A percentile compares a stretch with the other conserved stretches of the same genome.
Conservation (phyloP, 345 rosid species). For the Euphorbia peplus region DNA sequence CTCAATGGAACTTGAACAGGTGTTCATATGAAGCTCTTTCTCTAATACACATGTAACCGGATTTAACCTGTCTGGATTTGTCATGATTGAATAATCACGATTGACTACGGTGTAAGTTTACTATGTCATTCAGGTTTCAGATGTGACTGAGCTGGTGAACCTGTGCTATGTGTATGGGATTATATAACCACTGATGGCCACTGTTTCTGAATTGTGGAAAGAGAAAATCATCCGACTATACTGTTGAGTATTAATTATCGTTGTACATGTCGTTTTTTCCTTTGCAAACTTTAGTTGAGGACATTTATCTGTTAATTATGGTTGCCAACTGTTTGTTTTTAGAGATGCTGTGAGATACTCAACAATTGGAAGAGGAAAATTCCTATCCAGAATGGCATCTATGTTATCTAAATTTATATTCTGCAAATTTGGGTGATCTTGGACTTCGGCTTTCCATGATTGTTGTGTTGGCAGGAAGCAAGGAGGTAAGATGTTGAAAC, state of each 20-base stretch:
- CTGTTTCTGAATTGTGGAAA: neutral
- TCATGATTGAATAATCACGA: neutral
- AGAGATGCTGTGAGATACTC: neutral
- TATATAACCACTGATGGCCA: too few species aligned
- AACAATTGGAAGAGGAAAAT: neutral
- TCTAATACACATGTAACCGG: neutral
- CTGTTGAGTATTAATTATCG: neutral
- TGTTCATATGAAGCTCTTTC: slow-evolving; percentile 6
- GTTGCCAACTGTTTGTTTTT: neutral
- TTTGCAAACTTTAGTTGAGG: neutral
- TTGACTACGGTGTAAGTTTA: neutral
- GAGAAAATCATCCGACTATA: neutral
- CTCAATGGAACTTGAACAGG: neutral
- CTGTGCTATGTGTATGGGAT: too few species aligned
- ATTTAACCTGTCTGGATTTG: neutral
- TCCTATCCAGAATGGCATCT: neutral
- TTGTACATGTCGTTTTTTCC: neutral
- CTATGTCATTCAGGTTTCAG: neutral
- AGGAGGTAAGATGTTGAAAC: too few species aligned
- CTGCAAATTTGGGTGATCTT: neutral
- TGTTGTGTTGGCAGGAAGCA: neutral
- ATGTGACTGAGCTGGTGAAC: neutral
- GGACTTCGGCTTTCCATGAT: neutral
- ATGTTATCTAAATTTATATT: too few species aligned
- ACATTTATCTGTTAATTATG: neutral